Base-by-base conservation (phyloP, 2,329 filamentous ascomycete genomes). In the Mycosphaerella sp. region DNA sequence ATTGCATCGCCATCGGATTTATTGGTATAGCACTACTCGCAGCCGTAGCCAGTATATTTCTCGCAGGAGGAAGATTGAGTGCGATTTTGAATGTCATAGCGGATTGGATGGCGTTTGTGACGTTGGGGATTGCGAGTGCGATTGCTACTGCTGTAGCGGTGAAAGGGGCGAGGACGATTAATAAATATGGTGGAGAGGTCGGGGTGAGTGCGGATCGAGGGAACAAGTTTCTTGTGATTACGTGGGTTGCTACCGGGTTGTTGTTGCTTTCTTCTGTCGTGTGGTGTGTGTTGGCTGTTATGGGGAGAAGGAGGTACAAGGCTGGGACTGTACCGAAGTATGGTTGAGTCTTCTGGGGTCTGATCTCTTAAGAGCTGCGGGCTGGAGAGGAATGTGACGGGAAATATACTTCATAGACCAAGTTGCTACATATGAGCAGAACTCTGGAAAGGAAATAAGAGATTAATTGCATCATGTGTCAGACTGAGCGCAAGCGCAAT, bases 81-180 rank as follows among this genome's bases (percentile, higher is more conserved):
- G 74, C 76, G 2, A 68, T 76, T 17, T 59, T 77, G 44, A 81
- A 82, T 62, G 70, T 79, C 47, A 60, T 75, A 4, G 61, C 82
- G 6, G 69, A 77, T n/a, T 64, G 73, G 42, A 62, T 81, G 14
- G 76, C 77, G 0, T 80, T 82, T 58, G 41, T 81, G 6, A 71
- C 82, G 10, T 77, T 86, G 63, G 86, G 86, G 3, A 83, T 84
- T 50, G 83, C 86, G 46, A 90, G 86, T 21, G 89, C 89, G 62
- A 85, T 91, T 26, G 81, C 83, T 26, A 86, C 80, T 0, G 84
- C 86, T 14, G 69, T 83, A 3, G 75, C 76, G 9, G 73, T 78
- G 52, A 80, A 82, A 67, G 79, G 76, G 3, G 68, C 74, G 1
- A 62, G 76, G 21, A 63, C 78, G 0, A 74, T 85, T 57, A 82